A percentile compares a stretch with the other conserved stretches of the same genome.
Evolutionary conservation across 768 basidiomycete species (phyloP).

Genomic region (Macrolepiota fuliginosa): DNA sequence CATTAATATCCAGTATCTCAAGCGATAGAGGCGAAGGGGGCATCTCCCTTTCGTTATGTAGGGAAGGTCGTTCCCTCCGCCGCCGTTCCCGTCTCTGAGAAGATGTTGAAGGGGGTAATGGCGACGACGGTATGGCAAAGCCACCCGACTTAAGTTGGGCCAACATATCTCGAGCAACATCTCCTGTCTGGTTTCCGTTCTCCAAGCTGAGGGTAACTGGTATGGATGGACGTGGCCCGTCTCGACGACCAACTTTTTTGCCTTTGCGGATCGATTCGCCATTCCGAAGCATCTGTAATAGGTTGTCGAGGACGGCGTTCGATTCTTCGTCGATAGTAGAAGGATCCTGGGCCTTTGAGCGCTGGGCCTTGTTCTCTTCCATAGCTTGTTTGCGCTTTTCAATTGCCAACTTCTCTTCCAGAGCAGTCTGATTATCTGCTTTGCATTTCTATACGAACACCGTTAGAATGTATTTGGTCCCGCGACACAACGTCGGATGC

Average conservation of each 20-base stretch:
- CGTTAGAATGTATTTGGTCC: background rate
- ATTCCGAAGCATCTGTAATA: conserved; percentile 69
- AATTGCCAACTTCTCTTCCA: conserved; percentile 64
- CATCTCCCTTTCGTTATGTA: conserved; percentile 23
- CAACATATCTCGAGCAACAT: conserved; percentile 73
- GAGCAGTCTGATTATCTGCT: conserved; percentile 68
- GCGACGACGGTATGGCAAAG: conserved; percentile 52
- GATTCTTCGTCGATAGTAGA: conserved; percentile 42
- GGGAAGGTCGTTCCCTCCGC: conserved; percentile 26
- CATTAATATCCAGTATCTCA: conserved; percentile 29
- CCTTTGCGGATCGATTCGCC: conserved; percentile 65
- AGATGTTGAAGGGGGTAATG: conserved; percentile 40
- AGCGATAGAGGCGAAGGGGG: conserved; percentile 30
- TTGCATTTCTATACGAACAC: conserved; percentile 73
- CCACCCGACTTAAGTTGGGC: conserved; percentile 71
- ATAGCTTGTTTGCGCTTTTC: conserved; percentile 69
- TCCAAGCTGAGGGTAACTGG: conserved; percentile 35
- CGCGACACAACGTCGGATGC: conserved; percentile 16
- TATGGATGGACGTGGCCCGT: conserved; percentile 25
- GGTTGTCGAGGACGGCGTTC: conserved; percentile 61
- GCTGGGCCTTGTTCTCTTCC: conserved; percentile 59
- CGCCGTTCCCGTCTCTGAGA: conserved; percentile 38
- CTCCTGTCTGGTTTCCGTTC: conserved; percentile 31
- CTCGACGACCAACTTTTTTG: conserved; percentile 44
- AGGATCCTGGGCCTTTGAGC: conserved; percentile 46